These are phyloP conservation scores for Cyberlindnera petersonii DNA, from an alignment of 805 yeast genomes.

Conservation along the genomic window DNA sequence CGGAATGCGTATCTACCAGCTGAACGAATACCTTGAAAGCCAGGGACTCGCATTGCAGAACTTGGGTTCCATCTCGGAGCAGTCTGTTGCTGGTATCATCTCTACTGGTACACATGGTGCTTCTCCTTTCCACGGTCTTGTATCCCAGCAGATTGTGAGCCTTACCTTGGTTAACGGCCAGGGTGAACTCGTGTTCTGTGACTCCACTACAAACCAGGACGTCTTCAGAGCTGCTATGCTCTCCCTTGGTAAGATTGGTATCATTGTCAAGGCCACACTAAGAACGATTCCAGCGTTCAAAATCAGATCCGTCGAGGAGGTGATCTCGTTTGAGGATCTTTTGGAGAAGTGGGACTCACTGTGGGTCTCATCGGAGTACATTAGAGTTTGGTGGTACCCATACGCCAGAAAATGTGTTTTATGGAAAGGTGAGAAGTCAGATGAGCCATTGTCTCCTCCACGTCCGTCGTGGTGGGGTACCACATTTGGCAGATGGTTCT, in stretches of 20 bases:
- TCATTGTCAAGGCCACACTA: slow-evolving; percentile 79
- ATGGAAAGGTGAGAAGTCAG: slow-evolving; percentile 85
- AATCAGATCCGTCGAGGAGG: slow-evolving; percentile 75
- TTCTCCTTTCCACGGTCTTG: slow-evolving; percentile 85
- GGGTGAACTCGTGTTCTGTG: slow-evolving; percentile 58
- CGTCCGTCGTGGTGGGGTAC: slow-evolving; percentile 86
- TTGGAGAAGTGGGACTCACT: slow-evolving; percentile 68
- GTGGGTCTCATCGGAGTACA: slow-evolving; percentile 88
- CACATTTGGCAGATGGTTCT: slow-evolving; percentile 67
- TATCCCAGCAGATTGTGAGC: slow-evolving; percentile 82
- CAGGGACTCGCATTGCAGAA: slow-evolving; percentile 81
- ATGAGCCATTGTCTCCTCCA: slow-evolving; percentile 58
- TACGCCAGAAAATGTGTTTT: slow-evolving; percentile 79
- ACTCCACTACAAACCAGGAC: slow-evolving; percentile 55
- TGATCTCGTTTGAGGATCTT: slow-evolving; percentile 71
- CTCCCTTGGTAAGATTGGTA: slow-evolving; percentile 88
- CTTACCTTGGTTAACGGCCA: slow-evolving; percentile 69
- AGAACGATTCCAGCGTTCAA: slow-evolving; percentile 83
- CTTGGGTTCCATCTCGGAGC: slow-evolving; percentile 90
- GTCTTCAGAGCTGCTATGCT: slow-evolving; percentile 78
- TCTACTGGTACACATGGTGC: slow-evolving; percentile 98
- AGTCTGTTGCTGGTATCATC: slow-evolving; percentile 91
- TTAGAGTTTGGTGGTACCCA: slow-evolving; percentile 98
- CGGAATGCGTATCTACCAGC: slow-evolving; percentile 73
- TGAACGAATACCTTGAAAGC: slow-evolving; percentile 61